A percentile compares a stretch with the other conserved stretches of the same genome.
Conservation (phyloP, 2,329 filamentous ascomycete species). For the Colletotrichum shisoi region DNA sequence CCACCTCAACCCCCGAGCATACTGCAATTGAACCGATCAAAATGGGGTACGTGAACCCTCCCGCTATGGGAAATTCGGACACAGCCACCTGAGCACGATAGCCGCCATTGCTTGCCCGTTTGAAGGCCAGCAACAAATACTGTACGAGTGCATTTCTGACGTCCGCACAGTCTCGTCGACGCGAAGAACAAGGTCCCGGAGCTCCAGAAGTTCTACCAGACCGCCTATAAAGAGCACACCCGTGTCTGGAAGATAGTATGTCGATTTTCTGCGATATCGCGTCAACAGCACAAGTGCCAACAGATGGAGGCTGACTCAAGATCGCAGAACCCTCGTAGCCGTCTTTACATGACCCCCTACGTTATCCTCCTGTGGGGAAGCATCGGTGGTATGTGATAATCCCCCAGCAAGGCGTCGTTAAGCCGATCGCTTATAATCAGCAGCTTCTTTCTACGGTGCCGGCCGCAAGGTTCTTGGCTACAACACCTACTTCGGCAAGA, state of each 20-base stretch:
- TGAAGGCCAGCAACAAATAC: conserved; percentile 7
- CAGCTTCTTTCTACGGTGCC: conserved; percentile 74
- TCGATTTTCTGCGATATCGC: conserved; percentile 40
- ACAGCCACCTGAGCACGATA: neutral
- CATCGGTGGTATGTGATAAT: conserved; percentile 63
- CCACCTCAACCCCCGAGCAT: conserved; percentile 41
- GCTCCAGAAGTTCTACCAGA: conserved; percentile 78
- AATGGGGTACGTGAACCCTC: conserved; percentile 51
- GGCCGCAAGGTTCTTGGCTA: conserved; percentile 76
- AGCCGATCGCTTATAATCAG: conserved; percentile 41
- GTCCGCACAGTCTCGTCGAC: conserved; percentile 64
- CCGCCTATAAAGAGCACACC: conserved; percentile 71
- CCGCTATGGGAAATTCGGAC: neutral
- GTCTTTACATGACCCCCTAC: conserved; percentile 72
- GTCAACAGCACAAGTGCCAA: conserved; percentile 6
- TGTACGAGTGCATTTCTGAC: conserved; percentile 45
- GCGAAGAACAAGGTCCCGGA: conserved; percentile 78
- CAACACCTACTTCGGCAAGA: conserved; percentile 77
- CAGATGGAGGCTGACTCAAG: conserved; percentile 25
- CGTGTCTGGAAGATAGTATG: conserved; percentile 82
- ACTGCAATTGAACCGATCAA: conserved; percentile 46
- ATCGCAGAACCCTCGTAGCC: conserved; percentile 69
- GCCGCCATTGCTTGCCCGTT: conserved; percentile 41
- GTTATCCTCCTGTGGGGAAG: conserved; percentile 69
- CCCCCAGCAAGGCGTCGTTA: neutral